Evolutionary conservation across 345 rosid genomes (phyloP), one percentile per base, ranked within the genome.

Genomic region (Angophora floribunda): DNA sequence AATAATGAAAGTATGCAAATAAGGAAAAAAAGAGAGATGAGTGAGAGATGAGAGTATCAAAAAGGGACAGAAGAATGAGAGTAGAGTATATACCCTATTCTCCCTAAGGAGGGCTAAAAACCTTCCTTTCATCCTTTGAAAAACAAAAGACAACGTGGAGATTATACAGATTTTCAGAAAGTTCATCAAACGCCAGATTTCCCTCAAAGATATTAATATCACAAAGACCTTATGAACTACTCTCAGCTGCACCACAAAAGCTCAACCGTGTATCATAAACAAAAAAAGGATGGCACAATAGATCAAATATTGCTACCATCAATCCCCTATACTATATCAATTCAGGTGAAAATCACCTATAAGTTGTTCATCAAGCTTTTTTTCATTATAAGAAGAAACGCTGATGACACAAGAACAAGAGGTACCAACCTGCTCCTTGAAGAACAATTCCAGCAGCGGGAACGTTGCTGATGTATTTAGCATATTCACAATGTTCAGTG

Each of bases 371-470:
- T 36, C 82, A 19, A 36, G 82, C 26, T 19, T 36, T 17, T 70
- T 21, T 36, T 70, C 82, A 70, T 36, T 11, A 47, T 70, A 9
- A 70, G 45, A 70, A 70, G 82, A 70, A 36, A 70, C 6, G 47
- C 13, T 47, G 19, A 36, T 36, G 82, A 70, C 82, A 70, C 14
- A 21, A 61, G 47, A 70, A 70, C 49, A 70, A 13, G 82, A 30
- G 45, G 89, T 36, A 24, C 89, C 49, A 79, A 96, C 99, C 98
- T 96, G 99, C 88, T 95, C 85, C 92, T 93, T 85, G 88, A 95
- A 97, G 96, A 97, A 94, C 88, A 86, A 85, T 86, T 95, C 99
- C 91, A 97, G 87, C 89, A 95, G 90, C 17, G 63, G 89, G 87
- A 96, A 96, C 3, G 99, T 95, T n/a, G 92, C 94, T 53, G 93